Percentiles rank a stretch among this genome's conserved stretches.
Conservation (phyloP, 306 rosid genomes). For the Cajanus cajan region DNA sequence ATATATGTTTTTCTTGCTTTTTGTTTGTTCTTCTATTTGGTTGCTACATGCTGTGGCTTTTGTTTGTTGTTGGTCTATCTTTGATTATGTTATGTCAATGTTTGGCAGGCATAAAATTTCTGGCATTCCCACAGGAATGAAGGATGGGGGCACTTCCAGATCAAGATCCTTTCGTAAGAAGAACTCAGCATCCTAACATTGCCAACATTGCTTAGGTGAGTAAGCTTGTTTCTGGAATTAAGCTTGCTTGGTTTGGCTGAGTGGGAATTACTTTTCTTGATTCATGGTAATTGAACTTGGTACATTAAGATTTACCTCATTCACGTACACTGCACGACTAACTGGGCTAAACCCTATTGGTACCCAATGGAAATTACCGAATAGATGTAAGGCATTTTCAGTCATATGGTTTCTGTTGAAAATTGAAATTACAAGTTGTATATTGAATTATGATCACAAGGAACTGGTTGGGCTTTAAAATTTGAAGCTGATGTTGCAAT, state of each 20-base stretch:
- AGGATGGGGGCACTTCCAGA: conserved; percentile 20
- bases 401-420: conserved; percentile 5
- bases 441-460: neutral
- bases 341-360: too few relatives aligned
- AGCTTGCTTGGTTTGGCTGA: conserved; percentile 22
- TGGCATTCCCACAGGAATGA: conserved; percentile 18
- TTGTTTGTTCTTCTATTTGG: neutral
- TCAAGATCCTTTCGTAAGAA: conserved; percentile 32
- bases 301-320: too few relatives aligned
- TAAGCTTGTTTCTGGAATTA: conserved; percentile 17
- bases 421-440: neutral
- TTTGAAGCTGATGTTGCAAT: conserved; percentile 12
- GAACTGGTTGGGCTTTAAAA: neutral
- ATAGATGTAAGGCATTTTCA: neutral
- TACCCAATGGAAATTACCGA: too few relatives aligned
- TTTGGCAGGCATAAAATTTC: conserved; percentile 39
- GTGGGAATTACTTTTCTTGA: neutral
- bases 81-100: neutral
- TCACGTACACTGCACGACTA: too few relatives aligned
- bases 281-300: too few relatives aligned
- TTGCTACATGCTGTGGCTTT: neutral
- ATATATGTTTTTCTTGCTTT: neutral
- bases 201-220: neutral
- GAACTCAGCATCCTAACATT: conserved; percentile 12
- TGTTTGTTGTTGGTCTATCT: neutral